These are phyloP conservation scores for Diaporthe ampelina DNA, from an alignment of 2,329 filamentous ascomycete genomes.

Conservation along the genomic window DNA sequence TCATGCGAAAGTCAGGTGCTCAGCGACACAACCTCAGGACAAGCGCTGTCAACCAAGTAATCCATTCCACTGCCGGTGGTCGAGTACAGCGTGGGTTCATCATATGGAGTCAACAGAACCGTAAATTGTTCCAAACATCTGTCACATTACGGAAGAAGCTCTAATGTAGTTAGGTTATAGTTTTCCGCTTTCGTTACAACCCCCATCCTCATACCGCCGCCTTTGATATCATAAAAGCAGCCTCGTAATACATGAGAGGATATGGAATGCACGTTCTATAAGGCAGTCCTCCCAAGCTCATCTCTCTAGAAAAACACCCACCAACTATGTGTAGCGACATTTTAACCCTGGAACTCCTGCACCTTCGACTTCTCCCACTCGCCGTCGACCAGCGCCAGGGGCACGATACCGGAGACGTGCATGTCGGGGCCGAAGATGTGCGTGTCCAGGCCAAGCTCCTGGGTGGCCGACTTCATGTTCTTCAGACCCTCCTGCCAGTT, in stretches of 20 bases:
- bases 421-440: conserved; percentile 82
- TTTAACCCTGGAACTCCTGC: conserved; percentile 72
- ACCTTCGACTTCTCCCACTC: conserved; percentile 73
- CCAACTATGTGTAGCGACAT: conserved; percentile 33
- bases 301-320: conserved; percentile 36
- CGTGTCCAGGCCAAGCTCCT: conserved; percentile 86
- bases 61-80: too few species aligned
- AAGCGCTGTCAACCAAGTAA: too few species aligned
- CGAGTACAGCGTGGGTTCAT: too few species aligned
- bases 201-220: conserved; percentile 17
- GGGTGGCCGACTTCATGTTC: conserved; percentile 98
- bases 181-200: conserved; percentile 28
- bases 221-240: conserved; percentile 38
- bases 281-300: conserved; percentile 34
- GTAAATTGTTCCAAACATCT: conserved; percentile 11
- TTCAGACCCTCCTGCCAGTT: conserved; percentile 99
- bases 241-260: conserved; percentile 41
- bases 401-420: conserved; percentile 98
- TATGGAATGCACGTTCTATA: conserved; percentile 43
- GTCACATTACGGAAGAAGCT: conserved; percentile 40
- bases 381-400: conserved; percentile 82
- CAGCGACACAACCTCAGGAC: too few species aligned
- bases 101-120: too few species aligned
- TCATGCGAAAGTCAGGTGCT: too few species aligned
- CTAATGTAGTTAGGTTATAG: conserved; percentile 37